Base-by-base conservation (phyloP, 75 land plant genomes). In the Pinus taeda region DNA sequence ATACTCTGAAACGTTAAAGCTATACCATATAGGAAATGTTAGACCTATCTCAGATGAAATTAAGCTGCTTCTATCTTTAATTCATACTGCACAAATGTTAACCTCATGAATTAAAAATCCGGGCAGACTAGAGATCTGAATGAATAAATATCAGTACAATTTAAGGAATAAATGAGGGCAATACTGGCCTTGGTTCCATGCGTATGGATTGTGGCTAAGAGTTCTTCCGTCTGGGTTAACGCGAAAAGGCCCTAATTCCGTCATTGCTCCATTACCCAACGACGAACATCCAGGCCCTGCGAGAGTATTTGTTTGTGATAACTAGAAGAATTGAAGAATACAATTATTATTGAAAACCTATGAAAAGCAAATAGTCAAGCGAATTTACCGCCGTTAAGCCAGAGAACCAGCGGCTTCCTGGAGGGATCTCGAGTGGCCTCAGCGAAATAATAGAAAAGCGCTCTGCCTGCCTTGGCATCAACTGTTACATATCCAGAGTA, bases 241-340 rank as follows among this genome's bases (percentile, higher is more conserved):
- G 33, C 33, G 33, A 30, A 30, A 30, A 30, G 33, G 33, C 33
- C 33, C 33, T 30, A 30, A 30, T 1, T 30, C 33, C 33, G 86
- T 88, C 53, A 88, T 78, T 22, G 90, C 93, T 57, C 98, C 98
- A 81, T 88, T 84, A n/a, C 90, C 98, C 59, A 95, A 36, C 17
- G 98, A 95, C 13, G 98, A 95, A 74, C 98, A 95, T 6, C 98
- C 98, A 30, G 33, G 33, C 33, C 33, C 33, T 30, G 33, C 33
- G 1, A 30, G 1, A 30, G 1, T 30, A 30, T 57, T 13, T 15
- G 18, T 58, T 58, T 58, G 13, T 58, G 59, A 58, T n/a, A n/a
- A n/a, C n/a, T n/a, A n/a, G n/a, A n/a, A 1, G 18, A 58, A 58
- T 13, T 58, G 59, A 58, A 58, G 59, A 58, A 58, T 14, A 58